phyloP scores from a whole-genome alignment of 495 filamentous ascomycete genomes.

The Tetracladium marchalianum region DNA sequence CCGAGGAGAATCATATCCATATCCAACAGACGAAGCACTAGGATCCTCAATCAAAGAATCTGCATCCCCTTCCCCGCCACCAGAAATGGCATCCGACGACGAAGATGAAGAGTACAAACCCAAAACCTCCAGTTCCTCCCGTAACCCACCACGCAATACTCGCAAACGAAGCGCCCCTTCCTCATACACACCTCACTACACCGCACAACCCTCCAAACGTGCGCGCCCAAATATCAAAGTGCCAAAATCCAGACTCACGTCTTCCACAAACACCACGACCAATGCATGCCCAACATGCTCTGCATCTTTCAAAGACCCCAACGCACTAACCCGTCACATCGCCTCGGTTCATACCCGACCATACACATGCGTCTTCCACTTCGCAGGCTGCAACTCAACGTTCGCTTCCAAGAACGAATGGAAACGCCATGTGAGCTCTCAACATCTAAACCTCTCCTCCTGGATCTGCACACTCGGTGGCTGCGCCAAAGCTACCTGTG shows the following conservation, averaged over 20 bases:
- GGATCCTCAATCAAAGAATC: constrained; percentile 9
- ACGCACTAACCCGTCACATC: constrained; percentile 35
- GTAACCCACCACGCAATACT: background rate
- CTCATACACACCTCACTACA: background rate
- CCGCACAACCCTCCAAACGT: background rate
- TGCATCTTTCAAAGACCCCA: constrained; percentile 27
- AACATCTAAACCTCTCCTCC: constrained; percentile 70
- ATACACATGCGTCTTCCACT: constrained; percentile 71
- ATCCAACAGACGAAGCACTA: constrained; percentile 9
- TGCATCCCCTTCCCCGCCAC: background rate
- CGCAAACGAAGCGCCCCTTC: constrained; percentile 4
- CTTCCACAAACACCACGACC: background rate
- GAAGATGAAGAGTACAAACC: constrained; percentile 6
- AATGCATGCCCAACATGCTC: too few species aligned
- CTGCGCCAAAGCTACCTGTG: constrained; percentile 33
- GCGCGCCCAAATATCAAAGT: background rate
- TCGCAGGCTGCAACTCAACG: constrained; percentile 63
- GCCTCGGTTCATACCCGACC: constrained; percentile 42
- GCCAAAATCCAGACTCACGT: background rate
- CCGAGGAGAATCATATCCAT: constrained; percentile 1
- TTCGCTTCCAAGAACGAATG: constrained; percentile 89
- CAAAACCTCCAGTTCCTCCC: background rate
- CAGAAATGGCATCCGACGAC: background rate
- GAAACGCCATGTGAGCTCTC: constrained; percentile 78
- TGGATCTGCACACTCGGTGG: constrained; percentile 68